These are phyloP conservation scores for Fusarium dimerum DNA, from an alignment of 2,329 filamentous ascomycete genomes.

Conservation along the genomic window DNA sequence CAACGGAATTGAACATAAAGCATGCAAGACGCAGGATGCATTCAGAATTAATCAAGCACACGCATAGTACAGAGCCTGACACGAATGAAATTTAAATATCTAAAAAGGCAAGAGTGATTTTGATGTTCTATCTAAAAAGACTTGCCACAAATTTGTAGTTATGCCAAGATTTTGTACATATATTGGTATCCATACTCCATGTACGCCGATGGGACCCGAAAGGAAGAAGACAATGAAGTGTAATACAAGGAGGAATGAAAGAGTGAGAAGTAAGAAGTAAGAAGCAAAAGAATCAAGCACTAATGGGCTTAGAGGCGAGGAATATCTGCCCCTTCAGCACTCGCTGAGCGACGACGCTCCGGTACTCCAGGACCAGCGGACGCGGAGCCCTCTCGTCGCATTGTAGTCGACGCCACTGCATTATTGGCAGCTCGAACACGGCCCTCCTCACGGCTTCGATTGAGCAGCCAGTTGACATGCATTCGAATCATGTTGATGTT, in stretches of 20 bases:
- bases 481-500: conserved; percentile 59
- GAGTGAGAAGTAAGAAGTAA: background rate
- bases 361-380: conserved; percentile 30
- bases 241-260: background rate
- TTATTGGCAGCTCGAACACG: conserved; percentile 40
- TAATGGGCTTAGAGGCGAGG: conserved; percentile 35
- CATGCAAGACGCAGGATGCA: no score
- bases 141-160: no score
- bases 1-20: no score
- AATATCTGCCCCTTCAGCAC: conserved; percentile 37
- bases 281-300: background rate
- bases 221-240: background rate
- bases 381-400: conserved; percentile 34
- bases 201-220: background rate
- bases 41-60: no score
- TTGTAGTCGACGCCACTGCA: conserved; percentile 31
- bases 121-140: no score
- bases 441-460: conserved; percentile 51
- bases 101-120: no score
- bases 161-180: no score
- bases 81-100: no score
- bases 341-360: conserved; percentile 40
- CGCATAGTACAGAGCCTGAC: no score
- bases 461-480: conserved; percentile 61
- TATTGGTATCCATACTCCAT: conserved; percentile 13